phyloP scores from a whole-genome alignment of 2,329 filamentous ascomycete genomes.

The Colletotrichum abscissum region DNA sequence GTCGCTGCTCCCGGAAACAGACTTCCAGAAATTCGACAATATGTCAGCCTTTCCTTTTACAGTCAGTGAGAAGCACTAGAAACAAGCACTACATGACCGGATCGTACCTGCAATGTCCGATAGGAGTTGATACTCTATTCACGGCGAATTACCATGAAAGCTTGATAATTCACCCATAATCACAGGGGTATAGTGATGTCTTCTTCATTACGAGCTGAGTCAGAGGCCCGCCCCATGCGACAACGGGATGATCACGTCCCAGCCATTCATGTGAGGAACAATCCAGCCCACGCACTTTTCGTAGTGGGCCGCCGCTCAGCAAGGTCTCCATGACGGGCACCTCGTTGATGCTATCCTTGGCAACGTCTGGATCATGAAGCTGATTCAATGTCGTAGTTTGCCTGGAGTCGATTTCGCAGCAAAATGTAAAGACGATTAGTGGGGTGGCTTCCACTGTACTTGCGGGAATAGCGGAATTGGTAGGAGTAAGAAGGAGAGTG shows the following conservation, averaged over 20 bases:
- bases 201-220: conserved; percentile 50
- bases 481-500: too few species aligned
- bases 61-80: not conserved
- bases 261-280: not conserved
- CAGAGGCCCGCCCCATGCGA: conserved; percentile 30
- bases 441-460: too few species aligned
- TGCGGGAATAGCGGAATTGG: too few species aligned
- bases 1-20: not conserved
- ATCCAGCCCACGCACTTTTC: not conserved
- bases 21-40: not conserved
- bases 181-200: conserved; percentile 60
- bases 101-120: not conserved
- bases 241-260: conserved; percentile 23
- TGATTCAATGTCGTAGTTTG: not conserved
- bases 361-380: not conserved
- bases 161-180: not conserved
- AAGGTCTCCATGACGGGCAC: not conserved
- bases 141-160: not conserved
- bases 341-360: not conserved
- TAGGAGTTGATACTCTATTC: not conserved
- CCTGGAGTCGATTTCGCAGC: not conserved
- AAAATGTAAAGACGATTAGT: too few species aligned
- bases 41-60: not conserved
- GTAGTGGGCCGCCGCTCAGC: not conserved
- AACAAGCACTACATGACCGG: not conserved